These are phyloP conservation scores for Alternaria conjuncta DNA, from an alignment of 2,329 filamentous ascomycete species.

Conservation along the genomic window DNA sequence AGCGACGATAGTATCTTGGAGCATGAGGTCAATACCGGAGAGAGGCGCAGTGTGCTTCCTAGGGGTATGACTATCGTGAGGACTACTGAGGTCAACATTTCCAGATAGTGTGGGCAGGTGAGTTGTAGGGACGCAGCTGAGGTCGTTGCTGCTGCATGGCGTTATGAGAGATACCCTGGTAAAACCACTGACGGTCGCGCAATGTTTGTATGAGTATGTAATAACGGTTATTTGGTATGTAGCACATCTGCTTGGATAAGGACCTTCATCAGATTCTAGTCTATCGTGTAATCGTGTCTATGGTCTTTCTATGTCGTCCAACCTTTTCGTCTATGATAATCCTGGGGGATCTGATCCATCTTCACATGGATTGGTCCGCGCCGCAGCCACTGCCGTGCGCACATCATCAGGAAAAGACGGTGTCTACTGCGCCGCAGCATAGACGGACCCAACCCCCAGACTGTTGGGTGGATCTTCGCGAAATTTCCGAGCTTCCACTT, in stretches of 20 bases:
- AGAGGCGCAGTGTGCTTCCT: slow-evolving; percentile 11
- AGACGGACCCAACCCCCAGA: background rate
- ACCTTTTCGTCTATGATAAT: background rate
- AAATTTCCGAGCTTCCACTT: slow-evolving; percentile 2
- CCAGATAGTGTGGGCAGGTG: background rate
- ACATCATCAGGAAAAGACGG: background rate
- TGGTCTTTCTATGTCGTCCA: slow-evolving; percentile 16
- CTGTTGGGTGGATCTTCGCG: background rate
- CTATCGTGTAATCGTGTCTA: slow-evolving; percentile 18
- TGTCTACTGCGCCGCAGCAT: slow-evolving; percentile 2
- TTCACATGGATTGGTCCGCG: background rate
- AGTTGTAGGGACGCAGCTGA: background rate
- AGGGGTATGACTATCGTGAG: slow-evolving; percentile 21
- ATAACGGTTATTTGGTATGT: background rate
- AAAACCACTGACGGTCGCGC: background rate
- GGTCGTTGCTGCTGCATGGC: background rate
- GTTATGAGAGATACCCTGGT: background rate
- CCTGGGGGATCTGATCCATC: background rate
- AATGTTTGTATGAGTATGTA: background rate
- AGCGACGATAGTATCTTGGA: slow-evolving; percentile 8
- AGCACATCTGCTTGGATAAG: background rate
- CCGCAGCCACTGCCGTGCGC: background rate
- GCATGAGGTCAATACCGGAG: slow-evolving; percentile 6
- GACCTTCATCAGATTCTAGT: slow-evolving; percentile 10
- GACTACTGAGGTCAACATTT: slow-evolving; percentile 28